phyloP scores from a whole-genome alignment of 352 stramenopile species.

The Phytophthora sp. region DNA sequence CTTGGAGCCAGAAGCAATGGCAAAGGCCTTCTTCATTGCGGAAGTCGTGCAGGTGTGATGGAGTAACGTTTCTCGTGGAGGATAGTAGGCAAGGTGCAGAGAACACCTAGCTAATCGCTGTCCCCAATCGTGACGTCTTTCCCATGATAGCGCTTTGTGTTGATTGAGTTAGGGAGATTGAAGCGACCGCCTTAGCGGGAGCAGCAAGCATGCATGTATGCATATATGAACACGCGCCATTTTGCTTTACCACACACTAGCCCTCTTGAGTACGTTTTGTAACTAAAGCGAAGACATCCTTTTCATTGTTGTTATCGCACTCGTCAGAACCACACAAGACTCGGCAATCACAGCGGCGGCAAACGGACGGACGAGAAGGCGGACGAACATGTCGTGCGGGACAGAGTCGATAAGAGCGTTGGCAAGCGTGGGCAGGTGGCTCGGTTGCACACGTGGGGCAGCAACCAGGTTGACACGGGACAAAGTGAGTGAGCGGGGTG shows the following conservation, averaged over 20 bases:
- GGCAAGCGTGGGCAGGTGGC: neutral
- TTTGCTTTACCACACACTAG: too few species aligned
- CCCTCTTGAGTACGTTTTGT: too few species aligned
- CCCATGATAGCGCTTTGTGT: constrained; percentile 11
- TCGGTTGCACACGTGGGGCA: constrained; percentile 9
- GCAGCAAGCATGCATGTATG: constrained; percentile 15
- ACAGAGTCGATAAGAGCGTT: neutral
- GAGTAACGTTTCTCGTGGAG: constrained; percentile 18
- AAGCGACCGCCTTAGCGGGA: constrained; percentile 5
- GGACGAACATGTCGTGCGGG: constrained; percentile 21
- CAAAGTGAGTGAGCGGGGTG: constrained; percentile 16
- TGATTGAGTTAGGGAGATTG: constrained; percentile 19
- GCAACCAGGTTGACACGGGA: neutral
- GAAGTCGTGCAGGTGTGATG: constrained; percentile 3
- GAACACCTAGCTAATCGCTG: neutral
- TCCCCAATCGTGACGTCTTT: constrained; percentile 4
- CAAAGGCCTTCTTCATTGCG: neutral
- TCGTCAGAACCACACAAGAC: constrained; percentile 7
- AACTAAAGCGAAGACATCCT: too few species aligned
- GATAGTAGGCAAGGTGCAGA: neutral
- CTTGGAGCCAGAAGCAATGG: neutral
- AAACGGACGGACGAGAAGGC: constrained; percentile 16
- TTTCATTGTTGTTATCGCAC: constrained; percentile 19
- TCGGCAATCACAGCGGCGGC: constrained; percentile 2
- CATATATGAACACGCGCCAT: constrained; percentile 17